Conservation (phyloP, 1,284 basidiomycete species). For the Polyporus tsugae region DNA sequence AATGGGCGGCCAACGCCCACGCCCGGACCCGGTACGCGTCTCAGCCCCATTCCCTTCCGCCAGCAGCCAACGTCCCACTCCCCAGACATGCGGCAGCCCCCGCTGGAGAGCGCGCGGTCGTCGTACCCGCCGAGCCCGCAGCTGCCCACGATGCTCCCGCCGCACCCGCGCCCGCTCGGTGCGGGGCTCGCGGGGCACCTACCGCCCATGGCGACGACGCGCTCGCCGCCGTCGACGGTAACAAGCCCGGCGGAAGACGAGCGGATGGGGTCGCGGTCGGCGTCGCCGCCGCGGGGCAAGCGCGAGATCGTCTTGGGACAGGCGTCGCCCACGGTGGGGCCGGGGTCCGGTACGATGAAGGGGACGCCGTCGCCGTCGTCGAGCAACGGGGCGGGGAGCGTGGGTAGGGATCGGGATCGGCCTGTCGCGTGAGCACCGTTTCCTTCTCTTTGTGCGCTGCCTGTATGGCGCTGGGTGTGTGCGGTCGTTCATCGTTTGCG, state of each 20-base stretch:
- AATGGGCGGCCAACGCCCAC: slow-evolving; percentile 50
- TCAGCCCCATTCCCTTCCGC: slow-evolving; percentile 79
- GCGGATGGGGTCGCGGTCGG: slow-evolving; percentile 41
- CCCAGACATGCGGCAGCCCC: slow-evolving; percentile 63
- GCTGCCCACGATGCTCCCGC: slow-evolving; percentile 66
- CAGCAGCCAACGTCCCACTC: slow-evolving; percentile 65
- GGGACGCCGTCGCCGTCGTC: slow-evolving; percentile 48
- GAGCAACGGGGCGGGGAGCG: slow-evolving; percentile 28
- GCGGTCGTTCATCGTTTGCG: slow-evolving; percentile 25
- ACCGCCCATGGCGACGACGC: slow-evolving; percentile 49
- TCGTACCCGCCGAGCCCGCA: slow-evolving; percentile 61
- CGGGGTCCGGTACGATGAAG: slow-evolving; percentile 34
- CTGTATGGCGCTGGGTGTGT: slow-evolving; percentile 5
- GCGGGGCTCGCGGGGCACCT: slow-evolving; percentile 47
- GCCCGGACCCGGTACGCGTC: slow-evolving; percentile 63
- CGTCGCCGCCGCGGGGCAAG: slow-evolving; percentile 54
- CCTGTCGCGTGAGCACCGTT: slow-evolving; percentile 30
- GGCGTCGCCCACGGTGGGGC: slow-evolving; percentile 38
- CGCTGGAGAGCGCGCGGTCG: slow-evolving; percentile 36
- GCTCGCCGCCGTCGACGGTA: slow-evolving; percentile 56
- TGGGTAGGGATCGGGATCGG: slow-evolving; percentile 15
- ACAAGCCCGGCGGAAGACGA: slow-evolving; percentile 59
- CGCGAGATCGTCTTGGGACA: slow-evolving; percentile 57
- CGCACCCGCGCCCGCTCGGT: slow-evolving; percentile 76
- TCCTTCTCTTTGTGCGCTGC: slow-evolving; percentile 12